A percentile compares a stretch with the other conserved stretches of the same genome.
phyloP scores from a whole-genome alignment of 179 eudicot genomes.

The Spergularia azorica region DNA sequence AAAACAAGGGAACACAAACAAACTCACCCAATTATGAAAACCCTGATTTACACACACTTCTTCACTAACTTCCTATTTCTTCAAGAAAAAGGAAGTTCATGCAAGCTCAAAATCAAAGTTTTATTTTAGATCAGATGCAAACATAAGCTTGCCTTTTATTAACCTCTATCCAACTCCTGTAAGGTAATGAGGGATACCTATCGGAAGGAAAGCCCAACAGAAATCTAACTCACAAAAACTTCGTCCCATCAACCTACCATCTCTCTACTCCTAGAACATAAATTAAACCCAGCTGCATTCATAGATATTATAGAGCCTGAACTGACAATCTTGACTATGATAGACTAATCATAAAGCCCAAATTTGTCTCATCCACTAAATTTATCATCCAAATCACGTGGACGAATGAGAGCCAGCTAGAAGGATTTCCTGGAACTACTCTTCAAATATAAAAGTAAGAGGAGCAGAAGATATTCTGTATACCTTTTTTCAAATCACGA shows the following conservation, averaged over 20 bases:
- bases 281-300: neutral
- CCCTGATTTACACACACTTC: neutral
- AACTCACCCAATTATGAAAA: neutral
- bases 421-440: too few species aligned
- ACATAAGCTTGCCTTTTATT: neutral
- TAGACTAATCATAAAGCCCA: neutral
- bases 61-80: neutral
- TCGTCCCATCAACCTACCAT: neutral
- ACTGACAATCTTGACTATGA: neutral
- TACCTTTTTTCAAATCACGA: slow-evolving; percentile 78
- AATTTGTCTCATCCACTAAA: neutral
- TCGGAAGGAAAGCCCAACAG: neutral
- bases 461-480: neutral
- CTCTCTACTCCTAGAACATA: neutral
- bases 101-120: neutral
- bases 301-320: neutral
- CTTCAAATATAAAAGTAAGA: neutral
- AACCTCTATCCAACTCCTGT: neutral
- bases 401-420: neutral
- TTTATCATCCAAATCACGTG: neutral
- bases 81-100: neutral
- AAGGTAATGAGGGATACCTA: neutral
- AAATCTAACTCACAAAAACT: neutral
- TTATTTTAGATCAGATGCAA: neutral
- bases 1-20: neutral